phyloP scores from a whole-genome alignment of 352 stramenopile species.

The Globisporangium orthogonon region DNA sequence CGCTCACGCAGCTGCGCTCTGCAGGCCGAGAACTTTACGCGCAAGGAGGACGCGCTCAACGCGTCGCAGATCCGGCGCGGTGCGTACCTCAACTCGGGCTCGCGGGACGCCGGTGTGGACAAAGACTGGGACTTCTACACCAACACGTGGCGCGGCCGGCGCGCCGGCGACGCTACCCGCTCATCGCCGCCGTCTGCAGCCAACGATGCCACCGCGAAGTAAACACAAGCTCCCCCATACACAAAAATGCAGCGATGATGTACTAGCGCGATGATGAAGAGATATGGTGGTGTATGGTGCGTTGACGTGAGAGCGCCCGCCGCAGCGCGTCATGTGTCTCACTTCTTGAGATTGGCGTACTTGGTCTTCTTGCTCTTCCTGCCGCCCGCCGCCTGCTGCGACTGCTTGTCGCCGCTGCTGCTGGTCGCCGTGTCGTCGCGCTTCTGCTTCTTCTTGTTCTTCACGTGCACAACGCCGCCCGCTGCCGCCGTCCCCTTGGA shows the following conservation, averaged over 20 bases:
- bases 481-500: conserved; percentile 30
- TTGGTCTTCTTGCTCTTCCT: conserved; percentile 75
- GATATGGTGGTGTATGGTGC: neutral
- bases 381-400: neutral
- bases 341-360: conserved; percentile 68
- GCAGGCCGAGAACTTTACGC: conserved; percentile 53
- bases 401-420: conserved; percentile 25
- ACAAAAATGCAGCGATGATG: no score
- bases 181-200: neutral
- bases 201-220: neutral
- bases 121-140: conserved; percentile 76
- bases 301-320: neutral
- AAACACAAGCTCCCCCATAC: neutral
- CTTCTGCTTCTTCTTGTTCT: conserved; percentile 77
- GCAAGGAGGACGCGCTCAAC: conserved; percentile 54
- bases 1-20: neutral
- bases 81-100: conserved; percentile 77
- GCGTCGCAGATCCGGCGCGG: conserved; percentile 71
- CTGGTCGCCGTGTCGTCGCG: conserved; percentile 15
- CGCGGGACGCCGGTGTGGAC: conserved; percentile 67
- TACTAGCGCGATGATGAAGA: no score
- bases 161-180: conserved; percentile 25
- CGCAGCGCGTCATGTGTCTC: neutral
- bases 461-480: conserved; percentile 80
- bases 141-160: conserved; percentile 54